These are phyloP conservation scores for Mycena citricolor DNA, from an alignment of 1,284 basidiomycete species.

Conservation along the genomic window DNA sequence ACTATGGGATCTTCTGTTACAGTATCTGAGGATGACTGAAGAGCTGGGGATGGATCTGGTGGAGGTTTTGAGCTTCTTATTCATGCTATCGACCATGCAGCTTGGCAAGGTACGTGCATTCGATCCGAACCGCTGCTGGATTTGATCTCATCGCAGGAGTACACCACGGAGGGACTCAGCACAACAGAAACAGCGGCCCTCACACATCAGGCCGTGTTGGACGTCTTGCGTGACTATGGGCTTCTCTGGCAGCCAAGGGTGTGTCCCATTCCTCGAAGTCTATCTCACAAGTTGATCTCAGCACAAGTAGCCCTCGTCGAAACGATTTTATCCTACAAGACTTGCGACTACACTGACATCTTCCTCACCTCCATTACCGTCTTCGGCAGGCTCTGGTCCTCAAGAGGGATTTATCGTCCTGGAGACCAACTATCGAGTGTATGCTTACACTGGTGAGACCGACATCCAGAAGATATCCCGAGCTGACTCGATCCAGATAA, in stretches of 20 bases:
- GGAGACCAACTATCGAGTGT: slow-evolving; percentile 98
- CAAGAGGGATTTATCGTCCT: slow-evolving; percentile 92
- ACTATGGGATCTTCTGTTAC: slow-evolving; percentile 93
- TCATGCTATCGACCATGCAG: slow-evolving; percentile 95
- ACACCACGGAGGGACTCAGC: too few species aligned
- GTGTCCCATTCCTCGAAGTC: slow-evolving; percentile 42
- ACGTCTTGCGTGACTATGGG: slow-evolving; percentile 90
- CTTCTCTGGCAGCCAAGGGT: slow-evolving; percentile 83
- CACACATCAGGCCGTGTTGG: slow-evolving; percentile 85
- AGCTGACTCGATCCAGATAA: slow-evolving; percentile 61
- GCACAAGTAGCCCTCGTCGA: too few species aligned
- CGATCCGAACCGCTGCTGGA: too few species aligned
- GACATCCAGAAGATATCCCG: slow-evolving; percentile 9
- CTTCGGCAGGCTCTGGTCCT: slow-evolving; percentile 57
- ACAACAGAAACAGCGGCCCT: too few species aligned
- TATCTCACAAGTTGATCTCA: too few species aligned
- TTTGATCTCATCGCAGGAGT: too few species aligned
- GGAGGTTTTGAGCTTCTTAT: slow-evolving; percentile 90
- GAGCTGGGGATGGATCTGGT: slow-evolving; percentile 89
- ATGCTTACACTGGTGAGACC: slow-evolving; percentile 98
- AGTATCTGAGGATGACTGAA: slow-evolving; percentile 85
- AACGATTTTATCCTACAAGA: slow-evolving; percentile 93
- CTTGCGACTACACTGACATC: too few species aligned
- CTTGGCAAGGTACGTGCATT: slow-evolving; percentile 84
- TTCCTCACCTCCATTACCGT: too few species aligned